A percentile compares a stretch with the other conserved stretches of the same genome.
Evolutionary conservation across 805 yeast genomes (phyloP).

Genomic region (Myxozyma geophila): DNA sequence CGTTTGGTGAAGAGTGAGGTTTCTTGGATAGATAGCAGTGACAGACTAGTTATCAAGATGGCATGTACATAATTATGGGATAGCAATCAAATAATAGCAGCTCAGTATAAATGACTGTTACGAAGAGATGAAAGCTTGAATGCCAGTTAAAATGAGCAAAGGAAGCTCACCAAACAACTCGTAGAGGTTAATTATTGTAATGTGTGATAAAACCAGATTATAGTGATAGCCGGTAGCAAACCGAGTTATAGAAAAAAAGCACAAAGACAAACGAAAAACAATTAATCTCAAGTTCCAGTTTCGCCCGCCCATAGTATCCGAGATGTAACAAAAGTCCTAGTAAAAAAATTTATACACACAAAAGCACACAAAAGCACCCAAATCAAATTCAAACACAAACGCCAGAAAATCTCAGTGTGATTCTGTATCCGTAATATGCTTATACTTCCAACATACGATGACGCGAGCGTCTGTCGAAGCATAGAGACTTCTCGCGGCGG

Average conservation of each 20-base stretch:
- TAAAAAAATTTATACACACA: not conserved
- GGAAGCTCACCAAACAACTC: not conserved
- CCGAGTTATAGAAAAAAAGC: not conserved
- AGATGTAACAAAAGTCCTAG: not conserved
- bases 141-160: too few species aligned
- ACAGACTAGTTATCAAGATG: slow-evolving; percentile 12
- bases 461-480: slow-evolving; percentile 19
- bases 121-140: too few species aligned
- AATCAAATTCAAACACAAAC: not conserved
- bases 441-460: slow-evolving; percentile 6
- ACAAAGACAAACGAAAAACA: not conserved
- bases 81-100: not conserved
- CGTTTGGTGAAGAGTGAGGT: slow-evolving; percentile 9
- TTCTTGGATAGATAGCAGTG: slow-evolving; percentile 18
- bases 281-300: not conserved
- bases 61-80: not conserved
- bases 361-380: not conserved
- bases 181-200: not conserved
- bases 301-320: not conserved
- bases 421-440: not conserved
- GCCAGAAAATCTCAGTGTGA: not conserved
- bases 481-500: slow-evolving; percentile 20
- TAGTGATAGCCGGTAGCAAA: not conserved
- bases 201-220: not conserved
- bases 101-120: too few species aligned